Percentiles rank a stretch among this genome's conserved stretches.
Evolutionary conservation across 441 rosid species (phyloP).

Genomic region (Euphorbia corollata): DNA sequence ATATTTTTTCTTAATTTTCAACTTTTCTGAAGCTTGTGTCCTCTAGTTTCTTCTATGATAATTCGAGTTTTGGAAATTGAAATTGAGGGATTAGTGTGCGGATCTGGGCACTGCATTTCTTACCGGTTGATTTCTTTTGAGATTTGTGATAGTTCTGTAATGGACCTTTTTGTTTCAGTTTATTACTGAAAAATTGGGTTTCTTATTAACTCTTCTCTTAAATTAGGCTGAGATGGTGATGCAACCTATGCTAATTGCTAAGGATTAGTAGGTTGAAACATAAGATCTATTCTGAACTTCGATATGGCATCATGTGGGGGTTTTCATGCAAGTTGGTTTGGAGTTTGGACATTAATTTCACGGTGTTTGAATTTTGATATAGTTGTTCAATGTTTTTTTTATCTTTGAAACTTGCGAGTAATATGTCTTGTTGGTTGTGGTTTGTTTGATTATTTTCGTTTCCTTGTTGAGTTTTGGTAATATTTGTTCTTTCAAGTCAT

Average conservation of each 20-base stretch:
- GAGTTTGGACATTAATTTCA: not conserved
- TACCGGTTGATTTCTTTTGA: not conserved
- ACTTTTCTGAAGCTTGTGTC: not conserved
- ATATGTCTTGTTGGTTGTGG: too few species aligned
- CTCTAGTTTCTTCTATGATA: not conserved
- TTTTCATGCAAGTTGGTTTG: not conserved
- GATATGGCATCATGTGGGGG: not conserved
- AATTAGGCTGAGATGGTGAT: not conserved
- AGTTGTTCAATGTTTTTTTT: too few species aligned
- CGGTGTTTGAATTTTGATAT: not conserved
- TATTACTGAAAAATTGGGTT: not conserved
- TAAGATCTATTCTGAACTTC: not conserved
- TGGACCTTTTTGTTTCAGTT: not conserved
- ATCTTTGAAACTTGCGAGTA: too few species aligned
- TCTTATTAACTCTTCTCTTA: not conserved
- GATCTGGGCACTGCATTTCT: not conserved
- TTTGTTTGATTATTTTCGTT: too few species aligned
- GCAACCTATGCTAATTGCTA: not conserved
- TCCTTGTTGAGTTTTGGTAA: too few species aligned
- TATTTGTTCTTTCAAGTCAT: too few species aligned
- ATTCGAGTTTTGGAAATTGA: not conserved
- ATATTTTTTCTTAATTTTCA: not conserved
- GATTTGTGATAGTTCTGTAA: not conserved
- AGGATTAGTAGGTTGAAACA: not conserved
- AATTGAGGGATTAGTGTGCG: not conserved